Evolutionary conservation across 495 filamentous ascomycete species (phyloP).

Genomic region (Haplographium delicatum): DNA sequence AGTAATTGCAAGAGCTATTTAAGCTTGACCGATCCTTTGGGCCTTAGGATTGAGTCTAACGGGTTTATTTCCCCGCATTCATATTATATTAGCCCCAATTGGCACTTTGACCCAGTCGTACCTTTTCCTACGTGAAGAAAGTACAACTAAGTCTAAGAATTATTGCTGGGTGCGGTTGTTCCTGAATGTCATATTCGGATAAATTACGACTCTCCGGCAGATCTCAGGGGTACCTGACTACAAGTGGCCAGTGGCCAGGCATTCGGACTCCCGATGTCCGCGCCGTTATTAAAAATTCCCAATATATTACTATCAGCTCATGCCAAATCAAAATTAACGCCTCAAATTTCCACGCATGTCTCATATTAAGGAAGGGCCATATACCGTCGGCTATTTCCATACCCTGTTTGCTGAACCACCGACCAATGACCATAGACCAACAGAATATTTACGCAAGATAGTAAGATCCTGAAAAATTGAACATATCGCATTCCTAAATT

Average conservation of each 20-base stretch:
- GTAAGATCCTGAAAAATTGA: too few relatives aligned
- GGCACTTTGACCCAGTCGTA: neutral
- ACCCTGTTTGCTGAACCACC: too few relatives aligned
- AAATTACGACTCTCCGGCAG: neutral
- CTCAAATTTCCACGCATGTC: too few relatives aligned
- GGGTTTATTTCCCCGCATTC: conserved; percentile 2
- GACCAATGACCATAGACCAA: too few relatives aligned
- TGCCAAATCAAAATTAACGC: neutral
- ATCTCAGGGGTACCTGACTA: neutral
- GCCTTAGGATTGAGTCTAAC: neutral
- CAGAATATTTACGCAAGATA: too few relatives aligned
- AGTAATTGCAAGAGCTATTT: conserved; percentile 5
- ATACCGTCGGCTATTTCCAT: too few relatives aligned
- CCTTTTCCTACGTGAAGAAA: neutral
- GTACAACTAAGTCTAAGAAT: neutral
- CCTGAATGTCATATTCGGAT: neutral
- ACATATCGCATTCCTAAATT: too few relatives aligned
- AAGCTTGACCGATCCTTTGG: conserved; percentile 9
- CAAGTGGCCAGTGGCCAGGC: neutral
- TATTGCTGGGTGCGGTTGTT: neutral
- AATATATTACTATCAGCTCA: neutral
- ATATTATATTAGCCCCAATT: conserved; percentile 7
- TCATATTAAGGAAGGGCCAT: too few relatives aligned
- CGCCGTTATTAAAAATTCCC: neutral
- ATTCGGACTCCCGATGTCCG: neutral